Percentiles rank a stretch among this genome's conserved stretches.
These are phyloP conservation scores for Capsicum rhomboideum DNA, from an alignment of 257 asterid species.

Conservation along the genomic window DNA sequence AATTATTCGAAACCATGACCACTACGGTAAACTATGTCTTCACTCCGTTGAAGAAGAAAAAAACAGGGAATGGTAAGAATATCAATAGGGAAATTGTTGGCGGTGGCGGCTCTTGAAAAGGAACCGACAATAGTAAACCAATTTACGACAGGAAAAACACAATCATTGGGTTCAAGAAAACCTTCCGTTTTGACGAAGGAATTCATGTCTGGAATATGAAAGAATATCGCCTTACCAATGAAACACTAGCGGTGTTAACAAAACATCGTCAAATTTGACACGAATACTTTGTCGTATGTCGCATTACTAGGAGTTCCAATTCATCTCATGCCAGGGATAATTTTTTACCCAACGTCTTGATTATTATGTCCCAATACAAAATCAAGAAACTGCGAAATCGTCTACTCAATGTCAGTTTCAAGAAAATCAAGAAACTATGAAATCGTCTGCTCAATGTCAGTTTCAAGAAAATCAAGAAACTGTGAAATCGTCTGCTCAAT, in stretches of 20 bases:
- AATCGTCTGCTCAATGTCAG: not conserved
- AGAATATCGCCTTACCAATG: too few relatives aligned
- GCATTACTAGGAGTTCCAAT: not conserved
- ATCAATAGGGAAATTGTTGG: not conserved
- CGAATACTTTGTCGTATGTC: not conserved
- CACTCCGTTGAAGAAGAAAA: not conserved
- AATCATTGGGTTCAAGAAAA: not conserved
- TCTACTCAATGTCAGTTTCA: too few relatives aligned
- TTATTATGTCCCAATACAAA: not conserved
- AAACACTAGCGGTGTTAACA: too few relatives aligned
- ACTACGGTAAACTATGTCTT: not conserved
- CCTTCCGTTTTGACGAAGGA: not conserved
- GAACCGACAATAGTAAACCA: not conserved
- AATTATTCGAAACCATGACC: not conserved
- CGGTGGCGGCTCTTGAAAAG: not conserved
- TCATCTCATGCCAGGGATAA: not conserved
- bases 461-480: not conserved
- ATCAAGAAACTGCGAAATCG: not conserved
- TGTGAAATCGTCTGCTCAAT: too few relatives aligned
- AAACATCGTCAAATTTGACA: not conserved
- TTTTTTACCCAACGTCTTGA: not conserved
- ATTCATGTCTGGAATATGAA: too few relatives aligned
- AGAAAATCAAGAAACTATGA: too few relatives aligned
- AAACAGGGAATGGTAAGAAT: not conserved
- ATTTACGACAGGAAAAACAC: not conserved